Evolutionary conservation across 805 yeast genomes (phyloP).

Genomic region (Candida suzukii): DNA sequence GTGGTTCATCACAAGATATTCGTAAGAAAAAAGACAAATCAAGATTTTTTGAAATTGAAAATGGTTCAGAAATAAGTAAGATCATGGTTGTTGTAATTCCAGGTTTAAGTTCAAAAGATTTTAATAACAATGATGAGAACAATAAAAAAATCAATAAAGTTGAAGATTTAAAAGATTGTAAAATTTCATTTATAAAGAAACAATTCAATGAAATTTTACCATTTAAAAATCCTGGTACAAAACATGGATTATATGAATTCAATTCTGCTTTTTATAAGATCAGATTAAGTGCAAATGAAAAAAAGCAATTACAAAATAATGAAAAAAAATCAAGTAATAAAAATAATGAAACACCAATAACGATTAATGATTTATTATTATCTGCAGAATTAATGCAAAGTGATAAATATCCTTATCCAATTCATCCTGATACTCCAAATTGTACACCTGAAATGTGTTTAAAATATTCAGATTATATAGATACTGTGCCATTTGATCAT

Average conservation of each 20-base stretch:
- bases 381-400: conserved; percentile 38
- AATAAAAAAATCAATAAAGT: conserved; percentile 6
- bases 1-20: conserved; percentile 23
- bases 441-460: conserved; percentile 12
- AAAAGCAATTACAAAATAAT: no score
- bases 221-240: conserved; percentile 59
- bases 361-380: conserved; percentile 48
- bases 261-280: conserved; percentile 43
- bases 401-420: conserved; percentile 40
- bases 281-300: conserved; percentile 54
- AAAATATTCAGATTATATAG: conserved; percentile 39
- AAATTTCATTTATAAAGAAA: conserved; percentile 24
- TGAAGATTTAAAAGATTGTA: conserved; percentile 5
- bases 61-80: conserved; percentile 41
- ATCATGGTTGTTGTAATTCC: conserved; percentile 57
- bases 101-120: conserved; percentile 47
- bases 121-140: conserved; percentile 26
- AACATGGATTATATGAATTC: conserved; percentile 46
- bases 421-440: conserved; percentile 37
- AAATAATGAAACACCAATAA: conserved; percentile 31
- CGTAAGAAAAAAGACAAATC: conserved; percentile 18
- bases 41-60: conserved; percentile 38
- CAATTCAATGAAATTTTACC: conserved; percentile 41
- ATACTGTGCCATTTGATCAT: conserved; percentile 46
- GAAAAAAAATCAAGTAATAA: no score